A percentile compares a stretch with the other conserved stretches of the same genome.
These are phyloP conservation scores for Calonectria montana DNA, from an alignment of 2,329 filamentous ascomycete genomes.

Conservation along the genomic window DNA sequence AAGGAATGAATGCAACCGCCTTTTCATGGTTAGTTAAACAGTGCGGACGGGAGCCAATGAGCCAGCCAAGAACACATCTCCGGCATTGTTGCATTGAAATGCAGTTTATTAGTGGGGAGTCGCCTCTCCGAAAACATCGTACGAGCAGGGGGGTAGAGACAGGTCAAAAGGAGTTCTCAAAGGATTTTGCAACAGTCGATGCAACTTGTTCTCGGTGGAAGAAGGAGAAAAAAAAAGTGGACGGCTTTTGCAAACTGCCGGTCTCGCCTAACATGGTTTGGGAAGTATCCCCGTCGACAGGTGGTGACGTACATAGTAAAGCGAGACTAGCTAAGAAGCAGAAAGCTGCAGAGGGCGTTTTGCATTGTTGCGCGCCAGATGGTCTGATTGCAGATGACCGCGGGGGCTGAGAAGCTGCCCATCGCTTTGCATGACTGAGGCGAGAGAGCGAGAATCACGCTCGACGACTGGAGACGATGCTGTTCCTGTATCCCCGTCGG, in stretches of 20 bases:
- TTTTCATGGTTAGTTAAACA: background rate
- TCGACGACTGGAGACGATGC: background rate
- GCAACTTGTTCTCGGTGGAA: background rate
- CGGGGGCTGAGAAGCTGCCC: background rate
- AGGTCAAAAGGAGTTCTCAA: background rate
- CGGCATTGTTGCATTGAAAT: constrained; percentile 1
- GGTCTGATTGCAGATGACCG: background rate
- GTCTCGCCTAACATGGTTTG: background rate
- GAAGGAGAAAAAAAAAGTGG: background rate
- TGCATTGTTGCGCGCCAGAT: background rate
- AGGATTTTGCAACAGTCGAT: background rate
- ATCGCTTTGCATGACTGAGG: background rate
- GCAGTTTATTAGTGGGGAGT: background rate
- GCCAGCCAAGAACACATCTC: background rate
- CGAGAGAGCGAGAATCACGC: background rate
- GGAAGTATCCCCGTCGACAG: background rate
- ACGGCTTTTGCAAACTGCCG: background rate
- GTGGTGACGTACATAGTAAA: background rate
- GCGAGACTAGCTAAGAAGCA: background rate
- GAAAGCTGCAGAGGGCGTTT: background rate
- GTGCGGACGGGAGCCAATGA: background rate
- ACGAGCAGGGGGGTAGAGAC: background rate
- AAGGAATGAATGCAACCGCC: background rate
- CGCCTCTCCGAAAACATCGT: background rate
- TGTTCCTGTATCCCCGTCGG: background rate